These are phyloP conservation scores for Oryza meridionalis DNA, from an alignment of 176 grass and related monocot species.

Conservation along the genomic window DNA sequence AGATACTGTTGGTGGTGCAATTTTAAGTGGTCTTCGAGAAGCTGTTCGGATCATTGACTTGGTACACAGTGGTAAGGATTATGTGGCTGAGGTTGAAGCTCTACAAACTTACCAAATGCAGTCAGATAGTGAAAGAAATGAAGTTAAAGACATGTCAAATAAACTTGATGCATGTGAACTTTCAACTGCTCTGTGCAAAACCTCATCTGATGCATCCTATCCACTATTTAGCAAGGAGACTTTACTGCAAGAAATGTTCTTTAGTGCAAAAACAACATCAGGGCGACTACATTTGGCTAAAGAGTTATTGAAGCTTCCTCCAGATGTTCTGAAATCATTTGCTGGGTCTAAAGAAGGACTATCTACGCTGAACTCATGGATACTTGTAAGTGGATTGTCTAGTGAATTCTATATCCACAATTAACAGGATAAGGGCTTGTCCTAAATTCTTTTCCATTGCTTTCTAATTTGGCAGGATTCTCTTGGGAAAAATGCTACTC, in stretches of 20 bases:
- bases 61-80: constrained; percentile 74
- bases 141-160: constrained; percentile 85
- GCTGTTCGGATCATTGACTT: constrained; percentile 90
- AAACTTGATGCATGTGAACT: constrained; percentile 83
- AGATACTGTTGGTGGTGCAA: constrained; percentile 99
- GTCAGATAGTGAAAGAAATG: constrained; percentile 87
- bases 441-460: constrained; percentile 34
- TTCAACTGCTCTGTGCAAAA: constrained; percentile 69
- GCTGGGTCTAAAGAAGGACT: constrained; percentile 94
- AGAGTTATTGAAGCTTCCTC: constrained; percentile 71
- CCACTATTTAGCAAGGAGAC: constrained; percentile 68
- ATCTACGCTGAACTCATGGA: constrained; percentile 82
- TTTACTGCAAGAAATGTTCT: constrained; percentile 92
- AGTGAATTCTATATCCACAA: constrained; percentile 17
- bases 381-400: constrained; percentile 77
- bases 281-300: constrained; percentile 92
- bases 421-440: constrained; percentile 15
- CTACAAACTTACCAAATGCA: constrained; percentile 75
- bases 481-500: constrained; percentile 94
- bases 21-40: constrained; percentile 98
- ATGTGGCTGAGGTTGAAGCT: constrained; percentile 85
- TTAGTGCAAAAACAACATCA: constrained; percentile 85
- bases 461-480: constrained; percentile 78
- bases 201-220: constrained; percentile 60
- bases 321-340: constrained; percentile 83